Evolutionary conservation across 331 rosid species (phyloP), one percentile per base, ranked within the genome.

Genomic region (Pyracantha coccinea): DNA sequence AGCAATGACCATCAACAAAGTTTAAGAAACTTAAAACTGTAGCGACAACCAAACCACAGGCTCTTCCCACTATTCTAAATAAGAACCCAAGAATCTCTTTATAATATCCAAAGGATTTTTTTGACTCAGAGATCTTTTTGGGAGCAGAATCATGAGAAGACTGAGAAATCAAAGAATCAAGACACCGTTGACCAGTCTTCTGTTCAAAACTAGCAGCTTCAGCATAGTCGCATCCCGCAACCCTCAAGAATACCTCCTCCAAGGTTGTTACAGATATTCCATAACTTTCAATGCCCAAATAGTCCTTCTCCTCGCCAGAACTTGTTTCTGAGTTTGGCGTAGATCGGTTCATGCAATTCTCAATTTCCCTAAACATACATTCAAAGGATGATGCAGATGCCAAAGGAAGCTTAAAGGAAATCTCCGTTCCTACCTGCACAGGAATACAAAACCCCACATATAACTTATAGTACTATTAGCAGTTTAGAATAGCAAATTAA

Each of bases 221-320:
- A 45, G 84, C 89, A 78, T 82, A 85, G 74, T 91, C 93, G 52
- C 88, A 88, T 71, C 97, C 97, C 3, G 97, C 97, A 86, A 94
- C 99, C 83, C 92, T 89, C 81, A 94, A 76, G 83, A 94, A 94
- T 66, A 92, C 99, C 89, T 94, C 99, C 89, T 94, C 99, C 67
- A 94, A 85, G 81, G 99, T 94, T 75, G 99, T 94, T 64, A 94
- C 97, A 28, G 99, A 94, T 79, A 94, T 94, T 75, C 99, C 99
- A 69, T 88, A 94, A 86, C 97, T 92, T 86, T 94, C 96, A 72
- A 94, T 94, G 75, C 94, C 97, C 52, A 88, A 71, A 87, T 65
- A 73, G 81, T 81, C 87, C 53, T 44, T 44, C 50, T 45, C 53
- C 78, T 72, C 82, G 73, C 33, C 76, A 35, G 59, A 75, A 73